These are phyloP conservation scores for Actinidia chinensis DNA, from an alignment of 179 eudicot species.

Conservation along the genomic window DNA sequence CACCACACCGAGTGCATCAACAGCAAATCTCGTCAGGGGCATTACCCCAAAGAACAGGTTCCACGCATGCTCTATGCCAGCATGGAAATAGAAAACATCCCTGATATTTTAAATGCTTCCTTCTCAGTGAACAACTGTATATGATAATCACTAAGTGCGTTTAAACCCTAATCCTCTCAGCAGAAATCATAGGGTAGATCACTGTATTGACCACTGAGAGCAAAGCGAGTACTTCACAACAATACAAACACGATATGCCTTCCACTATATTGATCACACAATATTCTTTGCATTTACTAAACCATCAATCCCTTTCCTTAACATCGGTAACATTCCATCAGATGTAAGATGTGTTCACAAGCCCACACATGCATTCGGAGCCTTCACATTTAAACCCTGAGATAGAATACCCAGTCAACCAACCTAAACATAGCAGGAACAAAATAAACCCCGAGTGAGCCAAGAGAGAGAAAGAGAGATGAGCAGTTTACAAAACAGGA, in stretches of 20 bases:
- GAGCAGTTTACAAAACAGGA: background rate
- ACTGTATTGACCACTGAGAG: background rate
- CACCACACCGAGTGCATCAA: conserved; percentile 98
- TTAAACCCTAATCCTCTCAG: background rate
- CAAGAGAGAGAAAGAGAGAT: background rate
- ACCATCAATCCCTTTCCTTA: background rate
- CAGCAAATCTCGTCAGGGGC: conserved; percentile 91
- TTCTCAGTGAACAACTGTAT: conserved; percentile 28
- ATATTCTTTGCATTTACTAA: background rate
- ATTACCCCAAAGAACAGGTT: conserved; percentile 89
- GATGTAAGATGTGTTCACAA: background rate
- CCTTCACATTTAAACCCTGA: conserved; percentile 5
- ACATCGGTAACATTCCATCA: background rate
- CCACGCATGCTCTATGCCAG: conserved; percentile 99
- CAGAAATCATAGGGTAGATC: background rate
- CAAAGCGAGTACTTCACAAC: too few species aligned
- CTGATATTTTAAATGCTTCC: conserved; percentile 31
- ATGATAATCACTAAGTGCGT: background rate
- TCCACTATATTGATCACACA: background rate
- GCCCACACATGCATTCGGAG: background rate
- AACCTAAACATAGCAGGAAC: background rate
- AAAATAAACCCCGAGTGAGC: background rate
- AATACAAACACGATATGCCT: background rate
- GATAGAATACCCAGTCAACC: conserved; percentile 8
- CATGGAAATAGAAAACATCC: conserved; percentile 67